Evolutionary conservation across 2,329 filamentous ascomycete species (phyloP), one percentile per base, ranked within the genome.

Genomic region (Penicillium brasilianum): DNA sequence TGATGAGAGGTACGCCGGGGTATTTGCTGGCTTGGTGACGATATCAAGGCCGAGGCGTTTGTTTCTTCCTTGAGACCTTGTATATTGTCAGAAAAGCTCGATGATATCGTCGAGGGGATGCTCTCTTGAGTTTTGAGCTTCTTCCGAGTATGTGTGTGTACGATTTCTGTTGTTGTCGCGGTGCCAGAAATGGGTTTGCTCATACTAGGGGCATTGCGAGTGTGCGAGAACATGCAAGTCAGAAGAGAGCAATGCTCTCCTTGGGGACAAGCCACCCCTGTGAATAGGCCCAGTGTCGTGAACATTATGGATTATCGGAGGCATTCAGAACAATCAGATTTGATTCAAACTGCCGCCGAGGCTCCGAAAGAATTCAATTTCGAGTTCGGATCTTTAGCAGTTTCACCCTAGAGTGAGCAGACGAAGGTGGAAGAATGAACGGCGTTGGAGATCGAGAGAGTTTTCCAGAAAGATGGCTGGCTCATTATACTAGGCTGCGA

Each of bases 181-280:
- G 70, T 25, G 56, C 49, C 25, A 25, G 58, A 65, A 39, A 60
- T 46, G 60, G 68, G 66, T 48, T 68, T 69, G 50, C 64, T 64
- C 20, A 59, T 53, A 25, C 57, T 30, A 44, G 56, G 14, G 10
- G 44, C 44, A 44, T 48, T 22, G 14, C 57, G 8, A 14, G 69
- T 72, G 73, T 89, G 87, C 13, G 76, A 79, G 74, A 88, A 89
- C 20, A 88, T 82, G 75, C 87, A 89, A 63, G 82, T 81, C 14
- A 83, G 76, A 13, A 88, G 75, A 32, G 73, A 69, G 73, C 87
- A 89, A 60, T 74, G 64, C 30, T 74, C 68, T 14, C 79, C 80
- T 63, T 81, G 77, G 9, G 86, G 86, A 71, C 86, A 89, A 30
- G 77, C 67, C 44, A 85, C 74, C 44, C 76, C 74, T 60, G 80